Percentiles rank a stretch among this genome's conserved stretches.
Evolutionary conservation across 345 rosid genomes (phyloP).

Genomic region (Ailanthus altissimus): DNA sequence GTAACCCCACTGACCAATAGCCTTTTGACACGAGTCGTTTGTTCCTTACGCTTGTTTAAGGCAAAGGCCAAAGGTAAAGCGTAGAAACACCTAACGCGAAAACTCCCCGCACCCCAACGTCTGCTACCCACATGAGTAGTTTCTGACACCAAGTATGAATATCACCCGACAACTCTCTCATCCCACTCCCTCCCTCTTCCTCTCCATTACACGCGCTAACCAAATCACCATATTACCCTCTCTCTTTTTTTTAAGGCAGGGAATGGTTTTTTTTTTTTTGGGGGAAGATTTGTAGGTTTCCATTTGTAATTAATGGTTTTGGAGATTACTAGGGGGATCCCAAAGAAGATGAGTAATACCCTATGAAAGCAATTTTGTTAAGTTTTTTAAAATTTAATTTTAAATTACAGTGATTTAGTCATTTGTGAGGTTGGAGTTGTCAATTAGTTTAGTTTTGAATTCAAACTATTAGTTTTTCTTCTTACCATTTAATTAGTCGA

Average conservation of each 20-base stretch:
- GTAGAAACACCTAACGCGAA: neutral
- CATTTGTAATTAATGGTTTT: too few species aligned
- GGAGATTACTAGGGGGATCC: too few species aligned
- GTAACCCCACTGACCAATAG: conserved; percentile 1
- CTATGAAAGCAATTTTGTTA: too few species aligned
- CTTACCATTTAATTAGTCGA: too few species aligned
- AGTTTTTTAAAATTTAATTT: too few species aligned
- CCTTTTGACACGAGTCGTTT: conserved; percentile 11
- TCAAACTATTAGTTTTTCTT: too few species aligned
- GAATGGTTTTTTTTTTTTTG: too few species aligned
- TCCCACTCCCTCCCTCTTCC: neutral
- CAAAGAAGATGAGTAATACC: too few species aligned
- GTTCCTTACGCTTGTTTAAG: conserved; percentile 13
- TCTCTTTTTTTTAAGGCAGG: neutral
- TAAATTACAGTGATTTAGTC: too few species aligned
- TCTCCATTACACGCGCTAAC: conserved; percentile 20
- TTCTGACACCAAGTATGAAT: conserved; percentile 29
- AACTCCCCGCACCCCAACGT: neutral
- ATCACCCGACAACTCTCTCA: conserved; percentile 27
- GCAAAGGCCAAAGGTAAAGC: neutral
- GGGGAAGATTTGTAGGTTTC: neutral
- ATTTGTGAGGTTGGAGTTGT: too few species aligned
- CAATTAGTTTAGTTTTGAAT: too few species aligned
- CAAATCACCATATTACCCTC: neutral
- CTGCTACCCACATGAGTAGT: conserved; percentile 24